Evolutionary conservation across 345 rosid species (phyloP).

Genomic region (Citropsis articulata): DNA sequence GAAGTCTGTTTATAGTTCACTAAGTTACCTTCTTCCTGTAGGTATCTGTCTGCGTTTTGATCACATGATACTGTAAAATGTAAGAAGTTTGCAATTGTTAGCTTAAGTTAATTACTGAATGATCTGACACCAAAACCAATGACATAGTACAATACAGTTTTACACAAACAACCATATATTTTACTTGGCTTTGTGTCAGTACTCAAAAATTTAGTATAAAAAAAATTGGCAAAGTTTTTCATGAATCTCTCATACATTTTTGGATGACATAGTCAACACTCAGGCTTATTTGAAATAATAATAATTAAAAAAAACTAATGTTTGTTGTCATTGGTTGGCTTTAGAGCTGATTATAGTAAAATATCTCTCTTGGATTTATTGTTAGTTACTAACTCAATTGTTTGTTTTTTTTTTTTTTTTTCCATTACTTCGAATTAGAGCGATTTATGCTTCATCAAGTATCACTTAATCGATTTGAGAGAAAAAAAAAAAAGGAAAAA

Average conservation of each 20-base stretch:
- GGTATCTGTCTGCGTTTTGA: slow-evolving; percentile 47
- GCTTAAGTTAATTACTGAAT: neutral
- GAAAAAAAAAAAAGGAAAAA: too few species aligned
- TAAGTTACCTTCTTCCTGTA: slow-evolving; percentile 50
- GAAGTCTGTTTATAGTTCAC: neutral
- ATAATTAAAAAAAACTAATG: too few species aligned
- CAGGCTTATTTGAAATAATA: too few species aligned
- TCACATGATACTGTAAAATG: slow-evolving; percentile 38
- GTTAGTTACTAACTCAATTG: too few species aligned
- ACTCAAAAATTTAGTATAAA: neutral
- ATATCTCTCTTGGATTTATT: too few species aligned
- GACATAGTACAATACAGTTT: neutral
- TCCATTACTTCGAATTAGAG: too few species aligned
- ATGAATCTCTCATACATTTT: neutral
- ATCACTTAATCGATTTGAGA: too few species aligned
- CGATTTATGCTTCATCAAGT: too few species aligned
- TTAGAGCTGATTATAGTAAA: too few species aligned
- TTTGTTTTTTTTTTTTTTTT: too few species aligned
- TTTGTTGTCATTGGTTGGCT: too few species aligned
- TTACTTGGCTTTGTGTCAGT: neutral
- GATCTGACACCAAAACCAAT: neutral
- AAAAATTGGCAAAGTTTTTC: neutral
- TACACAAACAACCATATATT: neutral
- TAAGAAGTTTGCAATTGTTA: slow-evolving; percentile 2
- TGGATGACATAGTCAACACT: neutral